A percentile compares a stretch with the other conserved stretches of the same genome.
Conservation (phyloP, 2,329 filamentous ascomycete genomes). For the Claviceps paspali region DNA sequence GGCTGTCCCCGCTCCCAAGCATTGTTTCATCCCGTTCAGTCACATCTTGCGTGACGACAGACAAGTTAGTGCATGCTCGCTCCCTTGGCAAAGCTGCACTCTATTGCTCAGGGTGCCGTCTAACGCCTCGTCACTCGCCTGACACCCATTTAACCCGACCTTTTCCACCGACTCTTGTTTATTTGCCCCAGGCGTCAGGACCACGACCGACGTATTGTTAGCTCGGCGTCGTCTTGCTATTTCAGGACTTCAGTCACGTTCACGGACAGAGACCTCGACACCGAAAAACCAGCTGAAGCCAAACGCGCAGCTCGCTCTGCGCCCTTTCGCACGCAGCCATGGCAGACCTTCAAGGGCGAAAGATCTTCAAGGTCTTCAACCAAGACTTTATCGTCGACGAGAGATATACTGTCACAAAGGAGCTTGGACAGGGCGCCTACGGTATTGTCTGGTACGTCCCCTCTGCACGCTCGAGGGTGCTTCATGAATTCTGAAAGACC, state of each 20-base stretch:
- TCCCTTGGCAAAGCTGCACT: neutral
- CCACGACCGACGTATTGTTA: neutral
- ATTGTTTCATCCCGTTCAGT: neutral
- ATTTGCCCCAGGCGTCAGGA: neutral
- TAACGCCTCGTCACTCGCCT: neutral
- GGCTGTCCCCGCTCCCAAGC: too few relatives aligned
- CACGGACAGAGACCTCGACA: conserved; percentile 2
- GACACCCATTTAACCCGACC: conserved; percentile 1
- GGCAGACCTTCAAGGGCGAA: conserved; percentile 42
- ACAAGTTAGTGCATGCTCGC: too few relatives aligned
- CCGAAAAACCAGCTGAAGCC: neutral
- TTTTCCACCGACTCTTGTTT: neutral
- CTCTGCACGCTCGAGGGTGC: neutral
- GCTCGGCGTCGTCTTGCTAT: neutral
- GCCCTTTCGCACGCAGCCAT: conserved; percentile 13
- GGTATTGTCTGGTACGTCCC: conserved; percentile 81
- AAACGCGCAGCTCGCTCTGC: neutral
- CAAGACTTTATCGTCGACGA: conserved; percentile 98
- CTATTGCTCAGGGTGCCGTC: neutral
- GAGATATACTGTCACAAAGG: conserved; percentile 96
- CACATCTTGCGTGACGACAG: neutral
- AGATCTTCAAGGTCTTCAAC: conserved; percentile 99
- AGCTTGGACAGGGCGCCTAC: conserved; percentile 94
- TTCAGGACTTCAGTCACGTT: neutral
- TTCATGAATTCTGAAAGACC: neutral